These are phyloP conservation scores for Letharia lupina DNA, from an alignment of 495 filamentous ascomycete genomes.

Conservation along the genomic window DNA sequence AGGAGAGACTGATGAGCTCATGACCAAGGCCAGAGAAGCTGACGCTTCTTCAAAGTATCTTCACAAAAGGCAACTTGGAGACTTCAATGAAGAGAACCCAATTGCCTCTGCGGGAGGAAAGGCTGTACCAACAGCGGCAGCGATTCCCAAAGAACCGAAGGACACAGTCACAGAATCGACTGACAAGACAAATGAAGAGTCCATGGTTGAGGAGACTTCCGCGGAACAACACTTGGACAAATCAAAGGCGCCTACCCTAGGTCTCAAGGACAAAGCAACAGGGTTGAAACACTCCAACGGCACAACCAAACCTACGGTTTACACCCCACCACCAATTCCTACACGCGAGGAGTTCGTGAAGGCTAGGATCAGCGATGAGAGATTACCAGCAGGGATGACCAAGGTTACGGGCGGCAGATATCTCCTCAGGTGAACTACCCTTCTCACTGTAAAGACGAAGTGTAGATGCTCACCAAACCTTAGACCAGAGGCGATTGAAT, in stretches of 20 bases:
- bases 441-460: constrained; percentile 52
- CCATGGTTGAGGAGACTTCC: neutral
- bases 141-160: neutral
- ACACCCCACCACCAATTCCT: constrained; percentile 14
- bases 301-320: neutral
- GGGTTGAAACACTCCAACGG: neutral
- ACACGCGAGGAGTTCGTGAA: constrained; percentile 55
- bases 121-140: neutral
- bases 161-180: neutral
- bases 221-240: constrained; percentile 2
- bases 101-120: neutral
- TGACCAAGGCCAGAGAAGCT: neutral
- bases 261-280: neutral
- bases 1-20: neutral
- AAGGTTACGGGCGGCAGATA: constrained; percentile 54
- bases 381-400: constrained; percentile 58
- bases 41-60: neutral
- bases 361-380: constrained; percentile 49
- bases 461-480: neutral
- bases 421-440: constrained; percentile 62
- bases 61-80: constrained; percentile 12
- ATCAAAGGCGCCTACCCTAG: neutral
- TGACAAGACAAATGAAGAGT: neutral
- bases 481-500: constrained; percentile 90
- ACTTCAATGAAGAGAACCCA: neutral